Evolutionary conservation across 305 asterid genomes (phyloP), one percentile per base, ranked within the genome.

Genomic region (Stenogyne calaminthoides): DNA sequence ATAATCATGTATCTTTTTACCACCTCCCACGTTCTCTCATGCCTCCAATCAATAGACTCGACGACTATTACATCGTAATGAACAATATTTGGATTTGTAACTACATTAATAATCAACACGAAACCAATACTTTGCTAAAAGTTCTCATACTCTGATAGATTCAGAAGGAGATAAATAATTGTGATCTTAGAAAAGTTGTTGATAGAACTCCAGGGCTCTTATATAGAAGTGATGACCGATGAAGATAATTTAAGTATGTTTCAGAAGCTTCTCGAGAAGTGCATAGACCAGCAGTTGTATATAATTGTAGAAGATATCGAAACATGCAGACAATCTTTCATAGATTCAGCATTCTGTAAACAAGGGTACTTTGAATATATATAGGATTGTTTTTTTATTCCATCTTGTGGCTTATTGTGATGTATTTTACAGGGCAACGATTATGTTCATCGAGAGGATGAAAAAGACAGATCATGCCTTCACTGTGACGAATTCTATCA

Each of bases 391-490:
- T 32, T 32, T 32, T 32, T 32, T 32, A 0, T 32, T 32, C 6
- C 36, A 32, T 4, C 7, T 1, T 6, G 0, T 32, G 7, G 4
- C 7, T 32, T 32, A 32, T 32, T 32, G 36, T 1, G 0, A 22
- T 18, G 36, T 42, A 44, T 49, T n/a, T 52, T 15, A 22, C 44
- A 47, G 70, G 49, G 58, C 40, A 47, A 67, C 87, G 14, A 54
- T 55, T 32, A 49, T 36, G 52, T 76, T 85, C 52, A 78, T 85
- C 34, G 69, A 18, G 54, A 82, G 29, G 79, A 54, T 88, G 20
- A 84, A 76, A 79, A 72, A 19, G 22, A 71, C 80, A 9, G 27
- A 29, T 5, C 49, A 78, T 47, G 85, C 85, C 22, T 39, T 12
- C 18, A 16, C 8, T 1, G 22, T 81, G 39, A 78, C 84, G 4